Conservation (phyloP, 2,329 filamentous ascomycete species). For the Hypomyces rosellus region DNA sequence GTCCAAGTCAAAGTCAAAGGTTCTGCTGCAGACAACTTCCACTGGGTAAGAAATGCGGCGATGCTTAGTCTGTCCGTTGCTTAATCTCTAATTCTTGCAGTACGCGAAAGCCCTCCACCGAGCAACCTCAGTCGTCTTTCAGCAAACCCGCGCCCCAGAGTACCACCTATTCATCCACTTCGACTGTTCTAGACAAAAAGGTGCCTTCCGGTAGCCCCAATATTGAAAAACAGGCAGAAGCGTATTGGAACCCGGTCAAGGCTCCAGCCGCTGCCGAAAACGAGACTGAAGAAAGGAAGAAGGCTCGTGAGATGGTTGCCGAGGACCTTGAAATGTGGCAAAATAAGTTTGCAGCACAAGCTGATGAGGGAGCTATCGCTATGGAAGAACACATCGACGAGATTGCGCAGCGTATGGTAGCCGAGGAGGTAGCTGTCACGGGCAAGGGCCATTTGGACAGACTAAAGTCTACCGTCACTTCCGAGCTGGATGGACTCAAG, state of each 20-base stretch:
- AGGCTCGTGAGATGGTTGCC: slow-evolving; percentile 60
- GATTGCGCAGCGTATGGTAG: slow-evolving; percentile 48
- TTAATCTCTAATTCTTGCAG: slow-evolving; percentile 11
- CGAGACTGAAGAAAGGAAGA: slow-evolving; percentile 50
- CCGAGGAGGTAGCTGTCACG: slow-evolving; percentile 57
- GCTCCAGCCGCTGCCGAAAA: slow-evolving; percentile 40
- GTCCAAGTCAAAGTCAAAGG: slow-evolving; percentile 13
- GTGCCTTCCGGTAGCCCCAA: slow-evolving; percentile 18
- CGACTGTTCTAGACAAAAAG: slow-evolving; percentile 12
- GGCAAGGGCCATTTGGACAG: slow-evolving; percentile 62
- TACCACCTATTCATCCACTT: slow-evolving; percentile 28
- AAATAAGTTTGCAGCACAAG: slow-evolving; percentile 76
- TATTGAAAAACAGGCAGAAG: slow-evolving; percentile 20
- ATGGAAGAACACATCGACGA: slow-evolving; percentile 66
- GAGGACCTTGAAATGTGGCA: slow-evolving; percentile 82
- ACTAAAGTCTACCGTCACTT: slow-evolving; percentile 60
- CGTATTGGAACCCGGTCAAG: slow-evolving; percentile 30
- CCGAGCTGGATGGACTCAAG: slow-evolving; percentile 61
- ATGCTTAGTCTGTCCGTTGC: background rate
- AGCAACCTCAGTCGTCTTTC: slow-evolving; percentile 27
- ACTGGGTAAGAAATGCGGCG: background rate
- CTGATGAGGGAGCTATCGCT: slow-evolving; percentile 69
- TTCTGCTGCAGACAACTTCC: slow-evolving; percentile 19
- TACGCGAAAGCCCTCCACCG: slow-evolving; percentile 11
- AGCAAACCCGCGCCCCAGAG: slow-evolving; percentile 29